Evolutionary conservation across 169 alveolate genomes (phyloP).

Genomic region (Plasmodium vinckei): DNA sequence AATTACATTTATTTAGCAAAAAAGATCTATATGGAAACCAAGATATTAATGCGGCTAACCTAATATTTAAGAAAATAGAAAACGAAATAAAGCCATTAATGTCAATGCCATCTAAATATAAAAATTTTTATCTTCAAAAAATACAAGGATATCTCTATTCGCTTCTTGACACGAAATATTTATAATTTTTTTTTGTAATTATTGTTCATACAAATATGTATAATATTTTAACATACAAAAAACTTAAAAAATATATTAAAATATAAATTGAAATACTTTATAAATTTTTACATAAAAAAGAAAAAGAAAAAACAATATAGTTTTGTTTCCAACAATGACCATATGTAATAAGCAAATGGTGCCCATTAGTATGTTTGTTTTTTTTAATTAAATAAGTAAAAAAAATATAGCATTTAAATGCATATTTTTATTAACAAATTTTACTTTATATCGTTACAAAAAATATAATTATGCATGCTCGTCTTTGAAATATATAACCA

Average conservation of each 20-base stretch:
- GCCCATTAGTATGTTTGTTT: too few relatives aligned
- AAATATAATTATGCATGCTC: too few relatives aligned
- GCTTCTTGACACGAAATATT: conserved; percentile 35
- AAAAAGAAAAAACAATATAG: conserved; percentile 7
- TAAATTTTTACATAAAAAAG: neutral
- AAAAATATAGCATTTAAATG: too few relatives aligned
- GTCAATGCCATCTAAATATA: conserved; percentile 33
- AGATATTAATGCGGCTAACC: conserved; percentile 58
- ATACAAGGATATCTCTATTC: conserved; percentile 62
- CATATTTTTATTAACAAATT: neutral
- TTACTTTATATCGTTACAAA: too few relatives aligned
- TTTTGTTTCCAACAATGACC: too few relatives aligned
- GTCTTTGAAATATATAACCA: too few relatives aligned
- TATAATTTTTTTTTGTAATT: neutral
- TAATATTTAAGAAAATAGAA: conserved; percentile 69
- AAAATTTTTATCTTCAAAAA: conserved; percentile 70
- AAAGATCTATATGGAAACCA: conserved; percentile 75
- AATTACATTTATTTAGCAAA: conserved; percentile 32
- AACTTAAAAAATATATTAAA: conserved; percentile 8
- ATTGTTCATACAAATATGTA: neutral
- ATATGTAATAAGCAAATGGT: too few relatives aligned
- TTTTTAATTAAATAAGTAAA: too few relatives aligned
- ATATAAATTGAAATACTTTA: neutral
- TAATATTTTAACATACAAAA: neutral
- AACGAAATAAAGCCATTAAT: conserved; percentile 47